A percentile compares a stretch with the other conserved stretches of the same genome.
phyloP scores from a whole-genome alignment of 345 rosid species.

The Conringia planisiliqua region DNA sequence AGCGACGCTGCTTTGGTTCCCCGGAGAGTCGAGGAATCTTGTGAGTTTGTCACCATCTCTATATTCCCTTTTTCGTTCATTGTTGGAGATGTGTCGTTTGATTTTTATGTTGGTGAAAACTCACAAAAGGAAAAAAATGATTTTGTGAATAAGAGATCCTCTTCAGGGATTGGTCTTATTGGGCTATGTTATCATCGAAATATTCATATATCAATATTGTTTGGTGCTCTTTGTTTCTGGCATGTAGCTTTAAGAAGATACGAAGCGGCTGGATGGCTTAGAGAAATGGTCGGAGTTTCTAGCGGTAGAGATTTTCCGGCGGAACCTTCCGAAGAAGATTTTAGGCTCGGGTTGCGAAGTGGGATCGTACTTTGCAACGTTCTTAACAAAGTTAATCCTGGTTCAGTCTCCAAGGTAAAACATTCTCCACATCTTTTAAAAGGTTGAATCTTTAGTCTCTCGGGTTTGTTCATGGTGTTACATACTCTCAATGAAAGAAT shows the following conservation, averaged over 20 bases:
- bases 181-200: not conserved
- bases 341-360: conserved; percentile 84
- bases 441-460: not conserved
- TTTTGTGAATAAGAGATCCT: no score
- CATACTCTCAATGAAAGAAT: not conserved
- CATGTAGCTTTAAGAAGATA: conserved; percentile 66
- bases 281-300: conserved; percentile 67
- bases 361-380: conserved; percentile 85
- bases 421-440: not conserved
- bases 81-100: no score
- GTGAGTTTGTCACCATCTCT: no score
- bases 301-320: conserved; percentile 82
- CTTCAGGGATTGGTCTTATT: not conserved
- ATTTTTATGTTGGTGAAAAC: no score
- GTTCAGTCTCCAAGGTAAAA: conserved; percentile 65
- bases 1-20: conserved; percentile 47
- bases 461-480: not conserved
- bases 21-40: conserved; percentile 61
- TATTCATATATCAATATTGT: not conserved
- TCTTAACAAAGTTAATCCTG: conserved; percentile 82
- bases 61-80: no score
- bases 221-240: not conserved
- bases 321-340: conserved; percentile 88
- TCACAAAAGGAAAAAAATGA: no score
- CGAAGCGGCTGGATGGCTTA: conserved; percentile 89